Evolutionary conservation across 1,284 basidiomycete species (phyloP), one percentile per base, ranked within the genome.

Genomic region (Irpex rosettiformis): DNA sequence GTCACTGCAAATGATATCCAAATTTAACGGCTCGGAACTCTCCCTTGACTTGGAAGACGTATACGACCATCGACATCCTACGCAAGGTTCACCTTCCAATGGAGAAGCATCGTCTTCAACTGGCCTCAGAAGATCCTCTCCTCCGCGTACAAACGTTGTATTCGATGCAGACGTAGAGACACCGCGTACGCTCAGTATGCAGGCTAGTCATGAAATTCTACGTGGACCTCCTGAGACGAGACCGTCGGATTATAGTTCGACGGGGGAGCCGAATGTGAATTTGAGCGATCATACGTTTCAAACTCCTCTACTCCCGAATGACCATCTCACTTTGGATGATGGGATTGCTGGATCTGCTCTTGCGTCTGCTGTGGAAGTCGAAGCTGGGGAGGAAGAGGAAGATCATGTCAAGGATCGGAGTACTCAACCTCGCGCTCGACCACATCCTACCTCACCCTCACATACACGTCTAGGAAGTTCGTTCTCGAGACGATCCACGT

Each of bases 1-100:
- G 61, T 88, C 88, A 1, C 79, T 98, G 0, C 85, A 89, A 64
- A 75, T 89, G 62, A 97, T 98, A 48, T 91, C 91, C 1, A 80
- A 80, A 43, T 94, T 89, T 74, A 97, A 98, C 70, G 91, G 90
- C 13, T 82, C 84, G 30, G 75, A 86, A 48, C 72, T 93, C 1
- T 73, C 78, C 10, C 79, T 95, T 49, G 82, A 81, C 27, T 71
- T 89, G 5, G 81, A 82, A 25, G 94, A 96, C 62, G 92, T 96
- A 0, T 76, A 81, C 57, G 91, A 89, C 67, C 66, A 68, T 54
- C 67, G 68, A 48, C 53, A 52, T 42, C 60, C 33, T 28, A 48
- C 48, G 43, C 8, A 53, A 37, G 27, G 56, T 55, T 13, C 48
- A 21, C 6, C 21, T 13, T 11, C 8, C 27, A 51, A 51, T 18